phyloP scores from a whole-genome alignment of 2,329 filamentous ascomycete genomes.

The Fusarium decemcellulare region DNA sequence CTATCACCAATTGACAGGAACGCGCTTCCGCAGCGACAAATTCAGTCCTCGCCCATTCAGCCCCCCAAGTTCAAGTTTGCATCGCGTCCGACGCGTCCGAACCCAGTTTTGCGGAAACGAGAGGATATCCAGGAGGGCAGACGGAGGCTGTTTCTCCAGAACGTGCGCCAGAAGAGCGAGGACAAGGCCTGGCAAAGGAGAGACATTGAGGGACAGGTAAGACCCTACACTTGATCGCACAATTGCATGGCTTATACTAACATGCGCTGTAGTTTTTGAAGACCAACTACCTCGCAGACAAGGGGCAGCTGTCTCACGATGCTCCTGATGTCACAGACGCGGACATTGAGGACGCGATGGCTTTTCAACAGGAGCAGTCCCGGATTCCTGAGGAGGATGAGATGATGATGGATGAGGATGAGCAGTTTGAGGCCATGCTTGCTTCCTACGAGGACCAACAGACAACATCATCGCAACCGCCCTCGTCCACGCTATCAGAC shows the following conservation, averaged over 20 bases:
- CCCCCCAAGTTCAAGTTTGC: conserved; percentile 64
- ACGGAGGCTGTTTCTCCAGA: conserved; percentile 78
- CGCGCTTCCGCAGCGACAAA: conserved; percentile 56
- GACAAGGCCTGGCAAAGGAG: conserved; percentile 72
- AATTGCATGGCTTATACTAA: conserved; percentile 18
- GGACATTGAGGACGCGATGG: conserved; percentile 66
- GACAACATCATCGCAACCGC: conserved; percentile 40
- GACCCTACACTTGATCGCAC: background rate
- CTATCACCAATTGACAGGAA: conserved; percentile 61
- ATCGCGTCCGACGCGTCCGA: conserved; percentile 70
- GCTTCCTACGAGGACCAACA: conserved; percentile 59
- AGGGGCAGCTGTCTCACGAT: conserved; percentile 51
- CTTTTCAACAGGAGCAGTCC: conserved; percentile 49
- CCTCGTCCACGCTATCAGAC: conserved; percentile 60
- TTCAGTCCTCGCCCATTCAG: conserved; percentile 61
- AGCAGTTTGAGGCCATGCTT: conserved; percentile 71
- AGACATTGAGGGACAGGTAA: conserved; percentile 71
- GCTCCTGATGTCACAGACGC: conserved; percentile 61
- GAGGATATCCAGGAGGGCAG: conserved; percentile 76
- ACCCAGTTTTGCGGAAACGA: conserved; percentile 72
- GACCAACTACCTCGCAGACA: conserved; percentile 52
- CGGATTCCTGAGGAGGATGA: conserved; percentile 55
- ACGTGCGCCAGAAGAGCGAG: conserved; percentile 72
- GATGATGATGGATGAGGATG: conserved; percentile 71
- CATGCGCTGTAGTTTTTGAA: conserved; percentile 51